A percentile compares a stretch with the other conserved stretches of the same genome.
Conservation (phyloP, 345 rosid species). For the Euphorbia tirucalli region DNA sequence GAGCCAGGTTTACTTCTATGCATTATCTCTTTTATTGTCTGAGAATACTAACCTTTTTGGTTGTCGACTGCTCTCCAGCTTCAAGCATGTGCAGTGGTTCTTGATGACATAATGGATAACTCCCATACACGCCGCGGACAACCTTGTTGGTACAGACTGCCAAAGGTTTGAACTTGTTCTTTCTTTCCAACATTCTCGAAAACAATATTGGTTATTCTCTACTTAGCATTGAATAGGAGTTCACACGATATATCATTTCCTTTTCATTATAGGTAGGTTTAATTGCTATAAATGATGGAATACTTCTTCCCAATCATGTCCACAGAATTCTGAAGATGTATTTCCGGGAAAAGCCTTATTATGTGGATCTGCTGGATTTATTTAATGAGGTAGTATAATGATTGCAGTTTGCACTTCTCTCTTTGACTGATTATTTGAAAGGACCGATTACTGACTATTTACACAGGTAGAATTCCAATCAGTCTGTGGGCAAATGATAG, state of each 20-base stretch:
- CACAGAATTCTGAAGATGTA: slow-evolving; percentile 48
- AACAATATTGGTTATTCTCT: neutral
- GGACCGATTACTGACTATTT: neutral
- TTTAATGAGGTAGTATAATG: slow-evolving; percentile 47
- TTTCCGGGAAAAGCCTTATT: slow-evolving; percentile 50
- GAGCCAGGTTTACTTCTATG: neutral
- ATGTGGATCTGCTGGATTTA: slow-evolving; percentile 51
- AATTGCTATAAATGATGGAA: slow-evolving; percentile 62
- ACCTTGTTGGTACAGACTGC: slow-evolving; percentile 82
- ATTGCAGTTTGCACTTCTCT: neutral
- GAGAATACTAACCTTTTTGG: slow-evolving; percentile 6
- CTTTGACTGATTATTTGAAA: neutral
- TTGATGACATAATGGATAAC: slow-evolving; percentile 83
- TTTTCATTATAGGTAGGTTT: slow-evolving; percentile 53
- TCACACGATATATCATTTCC: neutral
- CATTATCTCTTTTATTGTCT: neutral
- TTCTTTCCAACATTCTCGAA: neutral
- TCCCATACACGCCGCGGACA: slow-evolving; percentile 83
- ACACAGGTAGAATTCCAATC: slow-evolving; percentile 75
- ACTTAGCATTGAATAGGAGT: neutral
- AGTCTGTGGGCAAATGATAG: slow-evolving; percentile 76
- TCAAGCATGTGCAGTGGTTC: slow-evolving; percentile 77
- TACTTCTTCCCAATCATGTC: slow-evolving; percentile 50
- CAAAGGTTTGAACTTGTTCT: slow-evolving; percentile 42
- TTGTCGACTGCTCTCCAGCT: slow-evolving; percentile 44